Evolutionary conservation across 2,329 filamentous ascomycete species (phyloP).

Genomic region (Fusarium concolor): DNA sequence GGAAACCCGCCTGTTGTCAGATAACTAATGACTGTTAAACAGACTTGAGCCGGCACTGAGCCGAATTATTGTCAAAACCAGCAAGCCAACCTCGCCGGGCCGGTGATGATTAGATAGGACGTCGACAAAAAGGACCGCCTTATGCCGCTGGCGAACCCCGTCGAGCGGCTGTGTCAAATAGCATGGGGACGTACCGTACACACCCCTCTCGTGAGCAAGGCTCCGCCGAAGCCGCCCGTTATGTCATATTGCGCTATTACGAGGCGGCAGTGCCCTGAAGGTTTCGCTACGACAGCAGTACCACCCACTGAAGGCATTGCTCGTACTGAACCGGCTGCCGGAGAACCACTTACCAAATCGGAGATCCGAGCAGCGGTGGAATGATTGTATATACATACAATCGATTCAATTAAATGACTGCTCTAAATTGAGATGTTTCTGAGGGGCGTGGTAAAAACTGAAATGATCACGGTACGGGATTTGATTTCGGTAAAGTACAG

Average conservation of each 20-base stretch:
- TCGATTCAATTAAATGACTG: too few relatives aligned
- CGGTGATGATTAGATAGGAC: conserved; percentile 38
- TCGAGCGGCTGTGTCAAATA: conserved; percentile 37
- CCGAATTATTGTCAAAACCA: conserved; percentile 7
- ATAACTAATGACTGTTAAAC: conserved; percentile 7
- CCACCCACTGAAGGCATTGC: conserved; percentile 4
- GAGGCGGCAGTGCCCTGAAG: conserved; percentile 30
- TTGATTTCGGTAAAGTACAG: too few relatives aligned
- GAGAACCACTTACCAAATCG: conserved; percentile 23
- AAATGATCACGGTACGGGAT: too few relatives aligned
- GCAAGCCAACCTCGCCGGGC: conserved; percentile 40
- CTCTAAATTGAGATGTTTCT: too few relatives aligned
- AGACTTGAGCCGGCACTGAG: conserved; percentile 23
- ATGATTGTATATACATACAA: too few relatives aligned
- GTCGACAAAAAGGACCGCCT: conserved; percentile 30
- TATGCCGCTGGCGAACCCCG: conserved; percentile 41
- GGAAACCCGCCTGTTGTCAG: too few relatives aligned
- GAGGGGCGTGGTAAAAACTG: too few relatives aligned
- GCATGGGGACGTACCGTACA: conserved; percentile 6
- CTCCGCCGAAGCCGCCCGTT: conserved; percentile 43
- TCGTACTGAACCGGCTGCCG: background rate
- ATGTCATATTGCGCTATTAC: conserved; percentile 35
- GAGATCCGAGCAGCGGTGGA: conserved; percentile 10
- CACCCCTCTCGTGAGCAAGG: conserved; percentile 30
- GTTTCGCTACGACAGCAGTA: conserved; percentile 13